phyloP scores from a whole-genome alignment of 129 eudicot species.

The Arctium lappa region DNA sequence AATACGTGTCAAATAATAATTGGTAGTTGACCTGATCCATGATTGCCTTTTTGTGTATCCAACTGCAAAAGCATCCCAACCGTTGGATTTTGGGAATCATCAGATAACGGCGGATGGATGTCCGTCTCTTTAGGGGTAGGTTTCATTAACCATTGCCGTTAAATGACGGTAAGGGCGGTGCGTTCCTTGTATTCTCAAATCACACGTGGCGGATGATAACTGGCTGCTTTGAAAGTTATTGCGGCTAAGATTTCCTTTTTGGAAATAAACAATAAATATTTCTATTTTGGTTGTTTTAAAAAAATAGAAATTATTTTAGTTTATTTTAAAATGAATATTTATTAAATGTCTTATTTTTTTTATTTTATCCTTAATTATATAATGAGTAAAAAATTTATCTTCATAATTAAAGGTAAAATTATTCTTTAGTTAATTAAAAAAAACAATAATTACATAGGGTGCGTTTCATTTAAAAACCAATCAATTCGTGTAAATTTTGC shows the following conservation, averaged over 20 bases:
- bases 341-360: too few relatives aligned
- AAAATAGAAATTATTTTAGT: neutral
- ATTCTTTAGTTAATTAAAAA: too few relatives aligned
- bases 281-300: neutral
- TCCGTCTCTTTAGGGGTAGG: conserved; percentile 16
- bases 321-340: too few relatives aligned
- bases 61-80: conserved; percentile 40
- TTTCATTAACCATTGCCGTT: conserved; percentile 21
- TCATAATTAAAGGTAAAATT: too few relatives aligned
- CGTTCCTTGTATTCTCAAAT: neutral
- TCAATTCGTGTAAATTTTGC: too few relatives aligned
- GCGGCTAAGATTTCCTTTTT: conserved; percentile 19
- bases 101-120: conserved; percentile 6
- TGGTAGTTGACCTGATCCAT: conserved; percentile 32
- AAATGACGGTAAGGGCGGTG: conserved; percentile 22
- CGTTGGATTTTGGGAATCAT: conserved; percentile 37
- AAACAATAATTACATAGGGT: too few relatives aligned
- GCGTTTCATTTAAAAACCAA: too few relatives aligned
- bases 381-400: too few relatives aligned
- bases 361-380: too few relatives aligned
- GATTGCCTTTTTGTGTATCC: conserved; percentile 19
- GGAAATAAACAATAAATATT: neutral
- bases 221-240: conserved; percentile 9
- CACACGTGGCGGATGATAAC: conserved; percentile 6
- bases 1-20: conserved; percentile 22